Conservation (phyloP, 2,329 filamentous ascomycete genomes). For the Cryphonectria japonica region DNA sequence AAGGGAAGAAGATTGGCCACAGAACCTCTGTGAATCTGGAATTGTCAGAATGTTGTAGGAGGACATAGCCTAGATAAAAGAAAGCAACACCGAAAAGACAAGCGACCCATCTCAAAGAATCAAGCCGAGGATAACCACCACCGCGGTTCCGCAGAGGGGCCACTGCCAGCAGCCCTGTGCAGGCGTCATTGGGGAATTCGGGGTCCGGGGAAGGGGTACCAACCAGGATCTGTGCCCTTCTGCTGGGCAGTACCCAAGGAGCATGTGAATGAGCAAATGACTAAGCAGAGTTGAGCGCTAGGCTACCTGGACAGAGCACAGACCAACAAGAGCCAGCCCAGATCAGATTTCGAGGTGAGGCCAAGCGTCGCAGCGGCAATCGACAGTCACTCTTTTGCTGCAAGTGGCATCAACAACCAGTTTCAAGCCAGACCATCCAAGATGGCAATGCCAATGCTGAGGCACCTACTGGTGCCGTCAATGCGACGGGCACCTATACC, state of each 20-base stretch:
- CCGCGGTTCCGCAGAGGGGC: slow-evolving; percentile 20
- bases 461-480: slow-evolving; percentile 39
- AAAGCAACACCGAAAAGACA: slow-evolving; percentile 20
- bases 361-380: slow-evolving; percentile 1
- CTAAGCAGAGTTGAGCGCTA: slow-evolving; percentile 1
- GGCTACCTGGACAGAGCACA: slow-evolving; percentile 7
- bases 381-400: neutral
- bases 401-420: slow-evolving; percentile 4
- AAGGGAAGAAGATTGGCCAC: neutral
- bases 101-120: slow-evolving; percentile 7
- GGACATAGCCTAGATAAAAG: slow-evolving; percentile 23
- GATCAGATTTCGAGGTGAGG: slow-evolving; percentile 23
- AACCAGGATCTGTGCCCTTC: slow-evolving; percentile 11
- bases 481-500: slow-evolving; percentile 31
- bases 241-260: neutral
- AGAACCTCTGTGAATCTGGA: neutral
- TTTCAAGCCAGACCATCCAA: slow-evolving; percentile 18
- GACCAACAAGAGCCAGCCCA: slow-evolving; percentile 11
- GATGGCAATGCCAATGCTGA: slow-evolving; percentile 43
- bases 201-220: slow-evolving; percentile 21
- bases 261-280: slow-evolving; percentile 30
- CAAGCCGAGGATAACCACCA: slow-evolving; percentile 38
- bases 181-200: slow-evolving; percentile 27
- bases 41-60: neutral
- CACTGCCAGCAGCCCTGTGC: neutral